These are phyloP conservation scores for Septoria linicola DNA, from an alignment of 2,329 filamentous ascomycete species.

Conservation along the genomic window DNA sequence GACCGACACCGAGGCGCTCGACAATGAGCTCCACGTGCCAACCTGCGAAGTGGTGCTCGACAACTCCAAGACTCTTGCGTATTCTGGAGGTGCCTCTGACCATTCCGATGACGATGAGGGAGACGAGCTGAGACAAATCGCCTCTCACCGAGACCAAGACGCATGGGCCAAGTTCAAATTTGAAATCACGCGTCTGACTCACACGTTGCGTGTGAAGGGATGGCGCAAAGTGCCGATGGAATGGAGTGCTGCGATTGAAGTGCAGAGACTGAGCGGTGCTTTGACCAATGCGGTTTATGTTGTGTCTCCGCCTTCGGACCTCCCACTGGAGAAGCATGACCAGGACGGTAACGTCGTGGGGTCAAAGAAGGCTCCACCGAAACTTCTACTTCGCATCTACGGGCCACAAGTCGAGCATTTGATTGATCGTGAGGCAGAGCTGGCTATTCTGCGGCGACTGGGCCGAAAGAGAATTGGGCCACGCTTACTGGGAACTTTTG, in stretches of 20 bases:
- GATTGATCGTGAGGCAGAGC: conserved; percentile 88
- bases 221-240: conserved; percentile 83
- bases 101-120: conserved; percentile 50
- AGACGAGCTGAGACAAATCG: conserved; percentile 29
- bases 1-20: conserved; percentile 81
- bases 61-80: conserved; percentile 84
- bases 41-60: conserved; percentile 81
- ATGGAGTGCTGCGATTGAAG: conserved; percentile 64
- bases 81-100: conserved; percentile 57
- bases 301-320: conserved; percentile 72
- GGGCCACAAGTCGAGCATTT: conserved; percentile 93
- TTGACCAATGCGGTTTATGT: conserved; percentile 97
- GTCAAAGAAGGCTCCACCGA: conserved; percentile 55
- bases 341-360: conserved; percentile 37
- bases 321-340: conserved; percentile 46
- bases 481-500: conserved; percentile 84
- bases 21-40: conserved; percentile 80
- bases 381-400: conserved; percentile 86
- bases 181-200: conserved; percentile 83
- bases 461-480: conserved; percentile 92
- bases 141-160: conserved; percentile 45
- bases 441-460: conserved; percentile 80
- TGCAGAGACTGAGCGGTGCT: conserved; percentile 81
- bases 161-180: conserved; percentile 86
- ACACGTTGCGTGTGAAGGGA: conserved; percentile 85